phyloP scores from a whole-genome alignment of 106 monocot species.

The Dendrobium huoshanense region DNA sequence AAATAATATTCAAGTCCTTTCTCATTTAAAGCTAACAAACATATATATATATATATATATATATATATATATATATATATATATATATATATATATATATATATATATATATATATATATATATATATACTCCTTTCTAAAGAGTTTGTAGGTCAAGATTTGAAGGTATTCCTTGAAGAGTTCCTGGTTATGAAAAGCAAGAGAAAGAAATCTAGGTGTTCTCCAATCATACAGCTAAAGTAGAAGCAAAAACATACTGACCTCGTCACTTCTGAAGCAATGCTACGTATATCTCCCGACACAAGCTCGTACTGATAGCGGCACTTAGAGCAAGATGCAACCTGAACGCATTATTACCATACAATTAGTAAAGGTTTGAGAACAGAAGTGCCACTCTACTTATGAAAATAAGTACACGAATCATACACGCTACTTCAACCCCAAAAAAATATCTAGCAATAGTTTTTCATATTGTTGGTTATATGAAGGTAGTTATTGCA shows the following conservation, averaged over 20 bases:
- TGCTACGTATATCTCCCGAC: constrained; percentile 78
- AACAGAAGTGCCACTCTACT: not conserved
- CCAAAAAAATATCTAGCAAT: not conserved
- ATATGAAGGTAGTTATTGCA: not conserved
- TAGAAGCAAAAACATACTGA: constrained; percentile 20
- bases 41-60: too few relatives aligned
- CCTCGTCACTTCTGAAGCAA: constrained; percentile 90
- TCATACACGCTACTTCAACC: not conserved
- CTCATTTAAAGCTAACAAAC: too few relatives aligned
- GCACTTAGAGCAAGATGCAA: constrained; percentile 86
- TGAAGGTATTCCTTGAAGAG: not conserved
- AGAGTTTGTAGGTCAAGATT: not conserved
- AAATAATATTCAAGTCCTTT: too few relatives aligned
- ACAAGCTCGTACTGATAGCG: constrained; percentile 94
- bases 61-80: too few relatives aligned
- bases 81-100: too few relatives aligned
- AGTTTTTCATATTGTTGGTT: not conserved
- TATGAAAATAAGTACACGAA: not conserved
- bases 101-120: not conserved
- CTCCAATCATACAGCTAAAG: not conserved
- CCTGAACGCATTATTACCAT: constrained; percentile 21
- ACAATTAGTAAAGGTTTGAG: not conserved
- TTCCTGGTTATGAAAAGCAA: not conserved
- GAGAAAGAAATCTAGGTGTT: not conserved
- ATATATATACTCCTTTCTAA: not conserved